phyloP scores from a whole-genome alignment of 495 filamentous ascomycete genomes.

The Annulohypoxylon maeteangense region DNA sequence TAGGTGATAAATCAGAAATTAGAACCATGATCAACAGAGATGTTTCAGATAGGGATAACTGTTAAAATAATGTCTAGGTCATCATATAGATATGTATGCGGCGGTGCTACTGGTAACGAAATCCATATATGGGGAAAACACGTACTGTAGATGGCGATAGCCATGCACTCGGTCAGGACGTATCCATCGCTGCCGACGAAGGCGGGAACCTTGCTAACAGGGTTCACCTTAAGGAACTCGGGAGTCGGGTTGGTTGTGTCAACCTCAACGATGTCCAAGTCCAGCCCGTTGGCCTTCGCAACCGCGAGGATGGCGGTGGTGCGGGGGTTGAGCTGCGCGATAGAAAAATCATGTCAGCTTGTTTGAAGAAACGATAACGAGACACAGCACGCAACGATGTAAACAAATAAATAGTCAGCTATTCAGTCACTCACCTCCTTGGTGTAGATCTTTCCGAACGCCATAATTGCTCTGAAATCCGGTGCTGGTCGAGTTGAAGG shows the following conservation, averaged over 20 bases:
- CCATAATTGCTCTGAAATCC: slow-evolving; percentile 62
- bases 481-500: slow-evolving; percentile 49
- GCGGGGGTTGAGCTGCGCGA: slow-evolving; percentile 82
- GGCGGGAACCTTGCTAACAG: slow-evolving; percentile 88
- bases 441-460: slow-evolving; percentile 97
- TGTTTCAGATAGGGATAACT: slow-evolving; percentile 99
- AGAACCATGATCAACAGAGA: slow-evolving; percentile 78
- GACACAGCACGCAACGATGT: neutral
- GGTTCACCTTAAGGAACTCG: slow-evolving; percentile 87
- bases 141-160: slow-evolving; percentile 97
- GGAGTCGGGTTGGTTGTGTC: slow-evolving; percentile 67
- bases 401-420: neutral
- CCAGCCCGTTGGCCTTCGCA: slow-evolving; percentile 94
- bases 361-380: slow-evolving; percentile 23
- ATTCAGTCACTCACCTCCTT: slow-evolving; percentile 70
- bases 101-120: slow-evolving; percentile 18
- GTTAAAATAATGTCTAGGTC: slow-evolving; percentile 75
- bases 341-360: slow-evolving; percentile 46
- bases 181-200: slow-evolving; percentile 95
- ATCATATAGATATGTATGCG: slow-evolving; percentile 68
- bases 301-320: slow-evolving; percentile 87
- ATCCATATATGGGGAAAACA: slow-evolving; percentile 44
- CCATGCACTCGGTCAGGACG: slow-evolving; percentile 86
- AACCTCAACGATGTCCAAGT: slow-evolving; percentile 83
- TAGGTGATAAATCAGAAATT: slow-evolving; percentile 63